Evolutionary conservation across 2,329 filamentous ascomycete genomes (phyloP).

Genomic region (Colletotrichum tabaci): DNA sequence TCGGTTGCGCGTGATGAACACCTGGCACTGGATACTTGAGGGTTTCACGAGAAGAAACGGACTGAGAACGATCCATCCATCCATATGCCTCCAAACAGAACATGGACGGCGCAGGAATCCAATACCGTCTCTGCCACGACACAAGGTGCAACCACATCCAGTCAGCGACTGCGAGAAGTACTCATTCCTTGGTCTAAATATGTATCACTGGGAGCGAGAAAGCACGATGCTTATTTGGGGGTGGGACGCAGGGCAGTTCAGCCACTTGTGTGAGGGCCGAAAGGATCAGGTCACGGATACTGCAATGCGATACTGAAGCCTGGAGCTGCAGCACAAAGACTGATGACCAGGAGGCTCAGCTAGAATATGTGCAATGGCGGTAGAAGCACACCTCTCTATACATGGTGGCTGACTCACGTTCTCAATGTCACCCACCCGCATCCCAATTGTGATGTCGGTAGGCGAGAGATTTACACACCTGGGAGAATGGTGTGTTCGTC

Average conservation of each 20-base stretch:
- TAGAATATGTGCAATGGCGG: slow-evolving; percentile 10
- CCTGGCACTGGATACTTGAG: not conserved
- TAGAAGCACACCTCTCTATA: not conserved
- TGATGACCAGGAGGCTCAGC: slow-evolving; percentile 28
- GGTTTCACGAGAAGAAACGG: not conserved
- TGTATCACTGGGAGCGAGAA: not conserved
- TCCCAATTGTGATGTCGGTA: not conserved
- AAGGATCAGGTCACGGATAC: not conserved
- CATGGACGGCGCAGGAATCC: slow-evolving; percentile 9
- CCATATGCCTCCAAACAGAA: not conserved
- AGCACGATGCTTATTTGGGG: not conserved
- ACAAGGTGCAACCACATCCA: not conserved
- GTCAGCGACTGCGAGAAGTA: not conserved
- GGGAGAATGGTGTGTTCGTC: not conserved
- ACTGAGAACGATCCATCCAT: not conserved
- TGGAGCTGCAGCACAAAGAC: slow-evolving; percentile 26
- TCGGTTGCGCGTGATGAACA: slow-evolving; percentile 13
- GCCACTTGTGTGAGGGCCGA: too few relatives aligned
- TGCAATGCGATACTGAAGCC: slow-evolving; percentile 38
- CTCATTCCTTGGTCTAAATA: too few relatives aligned
- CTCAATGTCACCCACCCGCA: slow-evolving; percentile 27
- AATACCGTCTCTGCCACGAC: not conserved
- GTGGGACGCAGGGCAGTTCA: not conserved
- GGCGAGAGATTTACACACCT: not conserved
- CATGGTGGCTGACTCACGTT: slow-evolving; percentile 13